Conservation (phyloP, 1,139 yeast genomes). For the Hyphopichia pseudoburtonii region DNA sequence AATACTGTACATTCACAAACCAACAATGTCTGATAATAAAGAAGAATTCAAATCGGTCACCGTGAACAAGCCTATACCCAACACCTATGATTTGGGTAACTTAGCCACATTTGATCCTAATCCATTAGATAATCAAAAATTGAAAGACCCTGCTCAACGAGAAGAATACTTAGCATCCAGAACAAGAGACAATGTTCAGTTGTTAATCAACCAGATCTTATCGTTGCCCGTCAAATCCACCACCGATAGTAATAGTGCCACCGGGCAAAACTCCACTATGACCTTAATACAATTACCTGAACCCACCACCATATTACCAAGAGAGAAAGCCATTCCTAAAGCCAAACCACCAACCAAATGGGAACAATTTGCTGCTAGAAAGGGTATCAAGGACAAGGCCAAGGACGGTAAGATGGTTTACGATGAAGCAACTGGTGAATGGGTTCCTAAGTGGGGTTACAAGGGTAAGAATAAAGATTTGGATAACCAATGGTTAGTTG, state of each 20-base stretch:
- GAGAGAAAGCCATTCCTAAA: slow-evolving; percentile 95
- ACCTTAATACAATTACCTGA: slow-evolving; percentile 84
- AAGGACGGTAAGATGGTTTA: slow-evolving; percentile 87
- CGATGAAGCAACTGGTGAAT: slow-evolving; percentile 86
- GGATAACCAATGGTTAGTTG: slow-evolving; percentile 95
- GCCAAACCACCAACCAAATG: slow-evolving; percentile 91
- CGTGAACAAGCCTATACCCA: slow-evolving; percentile 87
- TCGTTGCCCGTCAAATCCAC: slow-evolving; percentile 87
- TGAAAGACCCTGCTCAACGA: slow-evolving; percentile 50
- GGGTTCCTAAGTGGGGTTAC: slow-evolving; percentile 99
- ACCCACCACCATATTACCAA: slow-evolving; percentile 78
- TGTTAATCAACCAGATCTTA: slow-evolving; percentile 83
- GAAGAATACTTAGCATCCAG: slow-evolving; percentile 65
- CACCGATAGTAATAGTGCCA: slow-evolving; percentile 64
- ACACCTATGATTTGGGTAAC: slow-evolving; percentile 81
- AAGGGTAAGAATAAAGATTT: slow-evolving; percentile 85
- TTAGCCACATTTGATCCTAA: slow-evolving; percentile 83
- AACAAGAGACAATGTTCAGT: slow-evolving; percentile 93
- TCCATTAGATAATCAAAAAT: slow-evolving; percentile 65
- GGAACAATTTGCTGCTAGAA: slow-evolving; percentile 94
- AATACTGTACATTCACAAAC: neutral
- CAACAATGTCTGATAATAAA: slow-evolving; percentile 3
- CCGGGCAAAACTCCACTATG: slow-evolving; percentile 71
- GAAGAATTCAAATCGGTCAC: slow-evolving; percentile 64
- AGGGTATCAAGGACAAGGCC: slow-evolving; percentile 90